Conservation (phyloP, 2,329 filamentous ascomycete genomes). For the Chrysoporthe cubensis region DNA sequence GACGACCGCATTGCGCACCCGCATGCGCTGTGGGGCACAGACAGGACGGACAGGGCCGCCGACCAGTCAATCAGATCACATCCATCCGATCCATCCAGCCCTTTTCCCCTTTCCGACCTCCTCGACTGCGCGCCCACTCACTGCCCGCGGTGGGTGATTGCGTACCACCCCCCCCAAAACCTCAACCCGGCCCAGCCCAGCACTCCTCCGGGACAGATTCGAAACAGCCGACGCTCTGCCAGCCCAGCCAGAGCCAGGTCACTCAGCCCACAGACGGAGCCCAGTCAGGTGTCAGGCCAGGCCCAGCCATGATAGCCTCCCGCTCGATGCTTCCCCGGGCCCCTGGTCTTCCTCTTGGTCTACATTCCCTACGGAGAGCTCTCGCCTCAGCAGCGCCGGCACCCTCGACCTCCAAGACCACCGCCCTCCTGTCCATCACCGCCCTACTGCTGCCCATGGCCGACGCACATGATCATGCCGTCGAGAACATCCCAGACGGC, state of each 20-base stretch:
- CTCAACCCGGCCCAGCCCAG: not conserved
- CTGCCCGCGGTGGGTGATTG: not conserved
- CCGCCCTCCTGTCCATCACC: constrained; percentile 20
- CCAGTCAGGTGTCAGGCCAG: not conserved
- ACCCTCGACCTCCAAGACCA: constrained; percentile 3
- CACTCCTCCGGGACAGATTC: not conserved
- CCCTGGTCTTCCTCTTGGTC: not conserved
- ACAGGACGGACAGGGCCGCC: not conserved
- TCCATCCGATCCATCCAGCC: not conserved
- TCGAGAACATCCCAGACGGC: constrained; percentile 67
- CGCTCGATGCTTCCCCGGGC: constrained; percentile 3
- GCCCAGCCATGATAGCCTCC: constrained; percentile 5
- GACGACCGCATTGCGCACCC: not conserved
- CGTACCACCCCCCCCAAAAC: not conserved
- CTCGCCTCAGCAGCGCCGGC: not conserved
- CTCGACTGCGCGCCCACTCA: not conserved
- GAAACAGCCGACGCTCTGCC: constrained; percentile 1
- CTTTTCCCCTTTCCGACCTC: not conserved
- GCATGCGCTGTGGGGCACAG: not conserved
- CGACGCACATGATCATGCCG: constrained; percentile 53
- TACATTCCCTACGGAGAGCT: not conserved
- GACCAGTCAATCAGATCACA: not conserved
- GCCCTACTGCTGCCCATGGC: constrained; percentile 30
- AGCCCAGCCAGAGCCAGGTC: too few relatives aligned
- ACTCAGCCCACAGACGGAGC: not conserved